These are phyloP conservation scores for Incumbomyces lentus DNA, from an alignment of 2,329 filamentous ascomycete species.

Conservation along the genomic window DNA sequence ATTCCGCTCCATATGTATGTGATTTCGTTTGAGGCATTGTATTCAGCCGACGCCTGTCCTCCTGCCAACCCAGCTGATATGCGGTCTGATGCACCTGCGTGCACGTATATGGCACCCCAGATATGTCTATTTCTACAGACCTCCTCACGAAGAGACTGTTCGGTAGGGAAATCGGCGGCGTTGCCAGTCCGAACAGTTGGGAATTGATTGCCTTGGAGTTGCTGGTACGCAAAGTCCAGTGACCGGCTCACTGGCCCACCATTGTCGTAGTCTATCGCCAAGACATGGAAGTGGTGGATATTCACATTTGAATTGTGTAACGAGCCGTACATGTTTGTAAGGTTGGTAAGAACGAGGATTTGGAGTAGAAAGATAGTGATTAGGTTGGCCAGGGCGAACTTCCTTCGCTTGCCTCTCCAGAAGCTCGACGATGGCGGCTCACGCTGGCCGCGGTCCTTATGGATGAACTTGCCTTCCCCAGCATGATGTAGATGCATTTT, in stretches of 20 bases:
- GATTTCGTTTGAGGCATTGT: constrained; percentile 29
- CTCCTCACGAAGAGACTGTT: too few relatives aligned
- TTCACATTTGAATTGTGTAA: constrained; percentile 26
- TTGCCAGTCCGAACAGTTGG: too few relatives aligned
- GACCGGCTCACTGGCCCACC: constrained; percentile 26
- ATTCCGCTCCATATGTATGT: constrained; percentile 37
- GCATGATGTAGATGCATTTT: too few relatives aligned
- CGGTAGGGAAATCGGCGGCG: too few relatives aligned
- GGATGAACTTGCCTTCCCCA: too few relatives aligned
- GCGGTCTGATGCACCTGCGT: constrained; percentile 28
- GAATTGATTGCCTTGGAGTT: not conserved
- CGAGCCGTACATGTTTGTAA: constrained; percentile 25
- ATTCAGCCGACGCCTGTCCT: constrained; percentile 24
- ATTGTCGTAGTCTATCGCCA: constrained; percentile 27
- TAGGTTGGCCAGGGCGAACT: not conserved
- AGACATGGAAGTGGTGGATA: constrained; percentile 27
- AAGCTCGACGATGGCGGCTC: not conserved
- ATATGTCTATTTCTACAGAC: constrained; percentile 16
- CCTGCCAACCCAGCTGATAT: constrained; percentile 29
- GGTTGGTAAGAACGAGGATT: too few relatives aligned
- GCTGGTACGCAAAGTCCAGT: constrained; percentile 25
- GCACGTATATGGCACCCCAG: constrained; percentile 28
- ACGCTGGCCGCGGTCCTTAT: too few relatives aligned
- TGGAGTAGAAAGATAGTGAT: constrained; percentile 7
- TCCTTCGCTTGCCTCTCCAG: constrained; percentile 4